These are phyloP conservation scores for Mucor lusitanicus DNA, from an alignment of 371 early-diverging fungal species.

Conservation along the genomic window DNA sequence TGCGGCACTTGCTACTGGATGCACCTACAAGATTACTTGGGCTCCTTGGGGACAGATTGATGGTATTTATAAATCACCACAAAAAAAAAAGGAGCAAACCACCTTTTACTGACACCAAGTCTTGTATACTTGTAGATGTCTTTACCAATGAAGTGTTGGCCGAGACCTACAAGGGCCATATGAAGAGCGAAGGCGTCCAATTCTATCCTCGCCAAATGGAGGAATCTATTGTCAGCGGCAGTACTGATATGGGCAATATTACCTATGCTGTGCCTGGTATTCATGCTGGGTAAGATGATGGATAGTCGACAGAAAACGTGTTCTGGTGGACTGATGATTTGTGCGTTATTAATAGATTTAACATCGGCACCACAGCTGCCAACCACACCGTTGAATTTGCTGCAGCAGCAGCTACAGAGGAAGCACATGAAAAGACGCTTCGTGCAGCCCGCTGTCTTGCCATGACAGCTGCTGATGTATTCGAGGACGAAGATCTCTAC, in stretches of 20 bases:
- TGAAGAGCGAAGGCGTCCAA: conserved; percentile 44
- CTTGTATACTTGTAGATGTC: conserved; percentile 38
- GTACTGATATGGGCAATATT: conserved; percentile 80
- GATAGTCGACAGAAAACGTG: neutral
- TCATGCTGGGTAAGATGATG: conserved; percentile 17
- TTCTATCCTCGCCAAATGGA: conserved; percentile 41
- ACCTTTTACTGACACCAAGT: neutral
- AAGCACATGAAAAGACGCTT: conserved; percentile 65
- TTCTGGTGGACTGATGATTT: neutral
- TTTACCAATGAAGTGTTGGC: conserved; percentile 61
- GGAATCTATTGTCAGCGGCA: conserved; percentile 42
- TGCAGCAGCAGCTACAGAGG: conserved; percentile 54
- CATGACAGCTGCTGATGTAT: conserved; percentile 40
- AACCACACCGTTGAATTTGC: conserved; percentile 58
- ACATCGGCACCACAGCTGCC: conserved; percentile 18
- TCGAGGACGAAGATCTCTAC: conserved; percentile 29
- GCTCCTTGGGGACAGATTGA: conserved; percentile 40
- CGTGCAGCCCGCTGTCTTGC: conserved; percentile 48
- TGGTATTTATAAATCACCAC: conserved; percentile 19
- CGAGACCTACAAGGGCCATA: conserved; percentile 53
- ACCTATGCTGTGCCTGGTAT: conserved; percentile 38
- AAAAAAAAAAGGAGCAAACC: neutral
- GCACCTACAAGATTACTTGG: conserved; percentile 56
- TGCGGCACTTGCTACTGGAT: conserved; percentile 70
- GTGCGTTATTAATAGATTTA: conserved; percentile 13